Conservation (phyloP, 805 yeast genomes). For the Scheffersomyces ergatensis region DNA sequence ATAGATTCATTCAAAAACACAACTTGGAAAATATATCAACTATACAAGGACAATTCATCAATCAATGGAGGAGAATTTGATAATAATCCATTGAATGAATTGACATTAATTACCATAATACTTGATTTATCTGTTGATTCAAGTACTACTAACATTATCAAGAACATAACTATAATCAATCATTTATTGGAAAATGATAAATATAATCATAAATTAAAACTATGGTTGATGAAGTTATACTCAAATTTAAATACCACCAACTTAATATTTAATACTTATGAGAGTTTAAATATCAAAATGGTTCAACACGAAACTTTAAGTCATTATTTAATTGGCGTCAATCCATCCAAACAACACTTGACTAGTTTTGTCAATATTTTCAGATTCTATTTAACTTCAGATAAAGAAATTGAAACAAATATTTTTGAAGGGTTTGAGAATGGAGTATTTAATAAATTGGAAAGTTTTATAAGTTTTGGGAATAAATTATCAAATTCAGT, state of each 20-base stretch:
- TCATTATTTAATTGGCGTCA: slow-evolving; percentile 38
- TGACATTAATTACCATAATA: slow-evolving; percentile 54
- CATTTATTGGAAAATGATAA: slow-evolving; percentile 52
- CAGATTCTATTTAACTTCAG: slow-evolving; percentile 54
- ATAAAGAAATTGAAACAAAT: slow-evolving; percentile 48
- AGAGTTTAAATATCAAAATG: slow-evolving; percentile 61
- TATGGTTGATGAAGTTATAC: slow-evolving; percentile 71
- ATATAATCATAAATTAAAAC: slow-evolving; percentile 67
- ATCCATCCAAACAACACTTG: slow-evolving; percentile 42
- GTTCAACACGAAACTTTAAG: slow-evolving; percentile 74
- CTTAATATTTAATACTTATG: slow-evolving; percentile 50
- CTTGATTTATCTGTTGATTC: slow-evolving; percentile 14
- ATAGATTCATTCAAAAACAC: slow-evolving; percentile 9
- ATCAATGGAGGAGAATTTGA: slow-evolving; percentile 52
- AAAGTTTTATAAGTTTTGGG: slow-evolving; percentile 64
- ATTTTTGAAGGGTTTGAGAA: slow-evolving; percentile 54
- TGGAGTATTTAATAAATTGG: slow-evolving; percentile 62
- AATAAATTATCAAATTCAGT: slow-evolving; percentile 50
- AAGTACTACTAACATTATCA: slow-evolving; percentile 22
- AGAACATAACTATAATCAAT: slow-evolving; percentile 57
- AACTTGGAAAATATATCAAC: slow-evolving; percentile 18
- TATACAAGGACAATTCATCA: slow-evolving; percentile 24
- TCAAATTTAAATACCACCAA: slow-evolving; percentile 53
- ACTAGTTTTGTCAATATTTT: slow-evolving; percentile 31
- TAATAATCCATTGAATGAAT: slow-evolving; percentile 67